Evolutionary conservation across 2,329 filamentous ascomycete species (phyloP).

Genomic region (Rhynchosporium secalis): DNA sequence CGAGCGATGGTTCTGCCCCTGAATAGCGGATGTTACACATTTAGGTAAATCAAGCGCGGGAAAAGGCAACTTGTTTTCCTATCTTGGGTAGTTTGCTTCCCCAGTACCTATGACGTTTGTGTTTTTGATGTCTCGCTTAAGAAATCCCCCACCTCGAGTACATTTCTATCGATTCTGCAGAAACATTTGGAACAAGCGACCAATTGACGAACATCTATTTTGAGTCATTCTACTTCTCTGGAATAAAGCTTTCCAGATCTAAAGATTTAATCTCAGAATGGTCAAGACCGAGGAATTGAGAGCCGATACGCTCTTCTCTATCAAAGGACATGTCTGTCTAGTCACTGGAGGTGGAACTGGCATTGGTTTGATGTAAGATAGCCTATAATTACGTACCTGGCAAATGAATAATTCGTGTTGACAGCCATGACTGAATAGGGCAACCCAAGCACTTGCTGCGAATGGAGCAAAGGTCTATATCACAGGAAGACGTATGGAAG

Average conservation of each 20-base stretch:
- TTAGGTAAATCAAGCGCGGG: no score
- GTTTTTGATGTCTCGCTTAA: not conserved
- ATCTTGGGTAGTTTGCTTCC: not conserved
- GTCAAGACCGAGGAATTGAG: conserved; percentile 29
- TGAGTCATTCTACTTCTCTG: not conserved
- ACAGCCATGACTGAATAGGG: conserved; percentile 29
- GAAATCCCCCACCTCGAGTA: not conserved
- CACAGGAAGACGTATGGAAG: conserved; percentile 38
- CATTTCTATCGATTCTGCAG: not conserved
- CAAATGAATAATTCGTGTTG: not conserved
- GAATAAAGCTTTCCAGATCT: not conserved
- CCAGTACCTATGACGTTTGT: conserved; percentile 8
- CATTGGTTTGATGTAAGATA: conserved; percentile 40
- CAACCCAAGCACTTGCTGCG: conserved; percentile 38
- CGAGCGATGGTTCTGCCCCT: not conserved
- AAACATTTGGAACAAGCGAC: not conserved
- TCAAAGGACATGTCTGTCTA: conserved; percentile 47
- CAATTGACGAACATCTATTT: not conserved
- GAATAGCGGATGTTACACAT: not conserved
- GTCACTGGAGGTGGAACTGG: conserved; percentile 50
- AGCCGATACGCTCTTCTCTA: conserved; percentile 50
- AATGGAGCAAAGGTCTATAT: conserved; percentile 42
- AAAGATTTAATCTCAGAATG: conserved; percentile 21
- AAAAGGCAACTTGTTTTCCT: not conserved
- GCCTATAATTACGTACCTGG: conserved; percentile 18